phyloP scores from a whole-genome alignment of 495 filamentous ascomycete genomes.

The Hypoxylon fuscum region DNA sequence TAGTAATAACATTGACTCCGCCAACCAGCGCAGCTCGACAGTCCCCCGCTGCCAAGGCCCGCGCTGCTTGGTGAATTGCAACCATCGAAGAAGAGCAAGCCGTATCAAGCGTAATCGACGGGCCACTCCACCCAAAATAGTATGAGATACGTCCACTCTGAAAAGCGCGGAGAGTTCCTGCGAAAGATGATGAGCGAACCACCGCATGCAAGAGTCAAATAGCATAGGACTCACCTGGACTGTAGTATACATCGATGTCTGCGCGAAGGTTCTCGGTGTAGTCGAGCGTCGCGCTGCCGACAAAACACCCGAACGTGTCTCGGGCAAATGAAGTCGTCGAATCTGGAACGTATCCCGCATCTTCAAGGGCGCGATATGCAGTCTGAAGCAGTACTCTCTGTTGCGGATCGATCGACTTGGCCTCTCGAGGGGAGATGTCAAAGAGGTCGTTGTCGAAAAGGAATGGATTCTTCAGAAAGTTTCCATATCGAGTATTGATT shows the following conservation, averaged over 20 bases:
- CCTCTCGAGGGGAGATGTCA: conserved; percentile 53
- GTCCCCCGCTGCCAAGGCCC: conserved; percentile 56
- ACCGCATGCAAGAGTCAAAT: too few species aligned
- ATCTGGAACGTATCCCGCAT: conserved; percentile 45
- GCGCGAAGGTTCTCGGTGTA: conserved; percentile 20
- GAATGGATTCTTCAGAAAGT: conserved; percentile 25
- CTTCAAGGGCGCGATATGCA: conserved; percentile 53
- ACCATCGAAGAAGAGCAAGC: conserved; percentile 60
- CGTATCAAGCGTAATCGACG: conserved; percentile 59
- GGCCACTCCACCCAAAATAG: conserved; percentile 60
- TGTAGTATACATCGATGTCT: conserved; percentile 23
- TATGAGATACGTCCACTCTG: conserved; percentile 41
- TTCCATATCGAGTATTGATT: conserved; percentile 6
- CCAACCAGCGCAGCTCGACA: conserved; percentile 69
- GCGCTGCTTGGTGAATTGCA: conserved; percentile 53
- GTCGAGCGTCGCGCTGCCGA: conserved; percentile 18
- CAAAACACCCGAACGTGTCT: conserved; percentile 13
- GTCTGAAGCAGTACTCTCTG: conserved; percentile 51
- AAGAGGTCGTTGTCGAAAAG: conserved; percentile 61
- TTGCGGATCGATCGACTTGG: conserved; percentile 54
- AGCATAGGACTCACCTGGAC: conserved; percentile 1
- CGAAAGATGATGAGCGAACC: too few species aligned
- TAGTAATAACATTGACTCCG: conserved; percentile 70
- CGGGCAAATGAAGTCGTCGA: conserved; percentile 7
- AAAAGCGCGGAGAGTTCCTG: conserved; percentile 29